Evolutionary conservation across 306 rosid species (phyloP).

Genomic region (Malus orientalis): DNA sequence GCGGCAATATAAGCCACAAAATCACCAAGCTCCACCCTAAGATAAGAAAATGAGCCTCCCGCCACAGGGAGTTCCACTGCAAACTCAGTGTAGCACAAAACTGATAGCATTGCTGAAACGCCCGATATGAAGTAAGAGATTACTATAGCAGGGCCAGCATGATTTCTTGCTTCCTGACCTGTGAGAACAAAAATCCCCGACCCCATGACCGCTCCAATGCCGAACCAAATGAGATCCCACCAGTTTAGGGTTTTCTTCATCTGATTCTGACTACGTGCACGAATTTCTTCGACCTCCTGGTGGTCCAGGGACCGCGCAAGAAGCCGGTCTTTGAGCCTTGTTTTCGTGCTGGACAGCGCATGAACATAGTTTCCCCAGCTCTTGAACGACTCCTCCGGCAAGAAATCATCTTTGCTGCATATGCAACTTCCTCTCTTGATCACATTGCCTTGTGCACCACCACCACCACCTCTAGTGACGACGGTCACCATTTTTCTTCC

Average conservation of each 20-base stretch:
- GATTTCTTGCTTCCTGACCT: neutral
- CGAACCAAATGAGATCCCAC: constrained; percentile 33
- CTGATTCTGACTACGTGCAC: constrained; percentile 13
- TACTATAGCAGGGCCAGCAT: constrained; percentile 20
- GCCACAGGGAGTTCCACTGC: constrained; percentile 27
- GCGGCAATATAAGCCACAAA: constrained; percentile 19
- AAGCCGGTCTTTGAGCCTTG: constrained; percentile 16
- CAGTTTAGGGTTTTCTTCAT: constrained; percentile 29
- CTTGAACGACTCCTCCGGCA: constrained; percentile 31
- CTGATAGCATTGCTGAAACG: constrained; percentile 17
- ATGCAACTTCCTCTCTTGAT: neutral
- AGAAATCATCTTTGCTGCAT: constrained; percentile 18
- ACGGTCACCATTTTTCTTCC: neutral
- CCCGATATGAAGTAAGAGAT: constrained; percentile 25
- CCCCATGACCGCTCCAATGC: constrained; percentile 17
- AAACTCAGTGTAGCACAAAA: constrained; percentile 31
- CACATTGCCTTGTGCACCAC: neutral
- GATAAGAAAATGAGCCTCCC: constrained; percentile 20
- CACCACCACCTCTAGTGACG: neutral
- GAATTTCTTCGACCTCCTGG: constrained; percentile 15
- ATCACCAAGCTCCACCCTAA: constrained; percentile 26
- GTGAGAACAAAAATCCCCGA: constrained; percentile 29
- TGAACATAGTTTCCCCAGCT: constrained; percentile 19
- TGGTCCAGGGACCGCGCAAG: constrained; percentile 8
- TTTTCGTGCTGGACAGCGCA: constrained; percentile 10